Conservation (phyloP, 1,139 yeast genomes). For the Candida albicans region DNA sequence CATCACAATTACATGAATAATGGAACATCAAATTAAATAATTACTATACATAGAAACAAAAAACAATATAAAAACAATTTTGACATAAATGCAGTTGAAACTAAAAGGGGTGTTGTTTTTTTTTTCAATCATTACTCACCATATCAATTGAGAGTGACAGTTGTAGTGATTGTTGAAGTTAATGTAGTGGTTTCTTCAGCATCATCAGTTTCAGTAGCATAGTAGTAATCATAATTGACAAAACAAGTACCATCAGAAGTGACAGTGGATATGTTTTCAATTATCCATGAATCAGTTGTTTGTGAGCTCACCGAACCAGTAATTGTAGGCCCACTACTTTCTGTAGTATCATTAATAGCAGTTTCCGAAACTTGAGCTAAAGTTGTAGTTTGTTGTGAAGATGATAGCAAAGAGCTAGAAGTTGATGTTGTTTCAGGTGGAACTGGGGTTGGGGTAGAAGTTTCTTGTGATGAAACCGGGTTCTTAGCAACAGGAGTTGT, state of each 20-base stretch:
- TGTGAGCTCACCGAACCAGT: constrained; percentile 35
- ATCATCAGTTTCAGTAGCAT: constrained; percentile 29
- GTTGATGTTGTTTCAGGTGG: constrained; percentile 6
- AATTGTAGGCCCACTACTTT: constrained; percentile 26
- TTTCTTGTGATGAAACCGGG: background rate
- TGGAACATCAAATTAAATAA: background rate
- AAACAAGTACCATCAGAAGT: constrained; percentile 37
- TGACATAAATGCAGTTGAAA: background rate
- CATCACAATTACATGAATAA: background rate
- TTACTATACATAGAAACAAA: background rate
- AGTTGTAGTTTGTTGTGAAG: constrained; percentile 1
- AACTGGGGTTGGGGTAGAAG: constrained; percentile 4
- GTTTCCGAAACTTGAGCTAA: constrained; percentile 8
- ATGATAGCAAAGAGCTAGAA: background rate
- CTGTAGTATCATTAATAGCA: constrained; percentile 16
- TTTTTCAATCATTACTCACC: background rate
- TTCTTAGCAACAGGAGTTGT: constrained; percentile 6
- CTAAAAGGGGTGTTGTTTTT: background rate
- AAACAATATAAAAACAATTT: background rate
- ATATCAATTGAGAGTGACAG: constrained; percentile 29
- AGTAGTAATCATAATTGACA: constrained; percentile 46
- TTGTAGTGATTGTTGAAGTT: constrained; percentile 39
- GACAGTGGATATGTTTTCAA: constrained; percentile 37
- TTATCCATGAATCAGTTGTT: constrained; percentile 38
- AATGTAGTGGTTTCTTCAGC: constrained; percentile 37